Conservation (phyloP, 2,329 filamentous ascomycete genomes). For the Samsoniella hepiali region DNA sequence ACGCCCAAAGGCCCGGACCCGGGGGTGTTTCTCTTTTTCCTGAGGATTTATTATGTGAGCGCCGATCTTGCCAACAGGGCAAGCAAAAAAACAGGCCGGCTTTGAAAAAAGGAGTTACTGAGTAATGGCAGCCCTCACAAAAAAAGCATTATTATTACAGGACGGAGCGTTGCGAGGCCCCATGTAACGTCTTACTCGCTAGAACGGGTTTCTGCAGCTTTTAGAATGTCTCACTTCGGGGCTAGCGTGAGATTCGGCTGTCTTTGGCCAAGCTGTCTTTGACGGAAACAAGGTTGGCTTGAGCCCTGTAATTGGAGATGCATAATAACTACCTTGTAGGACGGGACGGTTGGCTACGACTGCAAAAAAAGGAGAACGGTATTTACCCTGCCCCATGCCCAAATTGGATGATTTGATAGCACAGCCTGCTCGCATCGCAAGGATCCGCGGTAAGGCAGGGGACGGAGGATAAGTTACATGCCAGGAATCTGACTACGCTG, state of each 20-base stretch:
- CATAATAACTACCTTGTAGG: not conserved
- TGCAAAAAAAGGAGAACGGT: not conserved
- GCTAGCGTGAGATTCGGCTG: conserved; percentile 11
- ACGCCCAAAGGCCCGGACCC: not conserved
- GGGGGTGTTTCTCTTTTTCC: not conserved
- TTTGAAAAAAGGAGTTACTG: not conserved
- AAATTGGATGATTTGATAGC: no score
- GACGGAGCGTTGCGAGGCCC: not conserved
- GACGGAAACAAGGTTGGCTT: not conserved
- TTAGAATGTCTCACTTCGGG: not conserved
- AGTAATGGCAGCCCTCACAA: not conserved
- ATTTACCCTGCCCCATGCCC: no score
- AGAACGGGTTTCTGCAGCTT: conserved; percentile 8
- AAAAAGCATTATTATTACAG: not conserved
- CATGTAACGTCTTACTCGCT: conserved; percentile 1
- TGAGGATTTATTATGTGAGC: not conserved
- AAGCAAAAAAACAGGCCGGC: not conserved
- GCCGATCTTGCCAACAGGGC: conserved; percentile 7
- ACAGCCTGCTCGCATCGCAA: no score
- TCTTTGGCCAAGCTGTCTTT: not conserved
- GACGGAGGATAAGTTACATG: no score
- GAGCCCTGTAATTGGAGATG: not conserved
- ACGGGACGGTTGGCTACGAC: not conserved
- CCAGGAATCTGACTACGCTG: no score
- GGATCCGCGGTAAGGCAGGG: no score